phyloP scores from a whole-genome alignment of 2,329 filamentous ascomycete genomes.

The Fusarium pseudocircinatum region DNA sequence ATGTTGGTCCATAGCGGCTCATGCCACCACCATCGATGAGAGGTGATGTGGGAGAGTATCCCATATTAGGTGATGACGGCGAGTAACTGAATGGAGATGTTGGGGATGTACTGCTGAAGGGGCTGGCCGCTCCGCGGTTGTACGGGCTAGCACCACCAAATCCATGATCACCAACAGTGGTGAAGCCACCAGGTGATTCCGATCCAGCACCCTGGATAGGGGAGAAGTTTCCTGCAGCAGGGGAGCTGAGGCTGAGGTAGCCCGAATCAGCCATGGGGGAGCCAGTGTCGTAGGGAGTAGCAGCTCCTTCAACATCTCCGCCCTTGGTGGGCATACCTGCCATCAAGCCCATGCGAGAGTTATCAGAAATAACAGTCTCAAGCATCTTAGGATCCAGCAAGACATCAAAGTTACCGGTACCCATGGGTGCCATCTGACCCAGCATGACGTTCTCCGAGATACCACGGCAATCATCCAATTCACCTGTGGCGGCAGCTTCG shows the following conservation, averaged over 20 bases:
- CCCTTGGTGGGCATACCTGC: constrained; percentile 81
- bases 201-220: constrained; percentile 81
- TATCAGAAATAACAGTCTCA: constrained; percentile 92
- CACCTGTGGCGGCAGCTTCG: constrained; percentile 92
- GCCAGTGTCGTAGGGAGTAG: constrained; percentile 92
- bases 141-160: constrained; percentile 73
- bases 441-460: constrained; percentile 99
- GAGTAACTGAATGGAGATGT: constrained; percentile 76
- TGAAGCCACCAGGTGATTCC: constrained; percentile 73
- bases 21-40: constrained; percentile 62
- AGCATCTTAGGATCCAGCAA: constrained; percentile 95
- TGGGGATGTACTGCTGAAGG: constrained; percentile 77
- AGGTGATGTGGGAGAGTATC: constrained; percentile 82
- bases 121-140: constrained; percentile 72
- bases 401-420: constrained; percentile 95
- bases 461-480: constrained; percentile 96
- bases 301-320: constrained; percentile 79
- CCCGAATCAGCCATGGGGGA: constrained; percentile 81
- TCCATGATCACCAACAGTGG: constrained; percentile 59
- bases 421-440: constrained; percentile 95
- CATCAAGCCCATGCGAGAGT: constrained; percentile 85
- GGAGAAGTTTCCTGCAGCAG: constrained; percentile 74
- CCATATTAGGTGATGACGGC: constrained; percentile 77
- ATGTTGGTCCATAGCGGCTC: constrained; percentile 61
- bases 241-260: constrained; percentile 70